These are phyloP conservation scores for Amanita brunnescens DNA, from an alignment of 768 basidiomycete species.

Conservation along the genomic window DNA sequence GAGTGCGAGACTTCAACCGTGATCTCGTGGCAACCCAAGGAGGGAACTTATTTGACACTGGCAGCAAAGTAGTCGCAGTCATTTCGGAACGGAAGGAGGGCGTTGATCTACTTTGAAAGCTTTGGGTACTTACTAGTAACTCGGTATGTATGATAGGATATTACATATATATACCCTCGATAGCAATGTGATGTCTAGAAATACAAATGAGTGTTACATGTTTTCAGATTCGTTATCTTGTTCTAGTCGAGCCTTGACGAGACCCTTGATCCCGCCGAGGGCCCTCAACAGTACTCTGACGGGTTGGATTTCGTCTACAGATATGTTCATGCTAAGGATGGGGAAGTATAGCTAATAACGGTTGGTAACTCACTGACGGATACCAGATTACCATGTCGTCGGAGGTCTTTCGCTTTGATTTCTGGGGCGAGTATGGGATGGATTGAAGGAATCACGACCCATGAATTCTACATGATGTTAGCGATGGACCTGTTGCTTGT, in stretches of 20 bases:
- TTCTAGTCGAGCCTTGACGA: constrained; percentile 32
- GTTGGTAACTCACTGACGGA: constrained; percentile 47
- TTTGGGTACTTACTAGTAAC: too few species aligned
- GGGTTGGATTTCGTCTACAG: constrained; percentile 60
- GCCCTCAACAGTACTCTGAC: constrained; percentile 64
- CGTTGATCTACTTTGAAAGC: constrained; percentile 15
- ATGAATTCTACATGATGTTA: constrained; percentile 49
- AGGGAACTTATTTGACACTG: constrained; percentile 29
- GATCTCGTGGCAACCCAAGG: constrained; percentile 30
- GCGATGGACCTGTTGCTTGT: neutral
- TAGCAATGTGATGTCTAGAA: neutral
- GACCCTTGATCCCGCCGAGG: constrained; percentile 53
- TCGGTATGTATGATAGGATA: neutral
- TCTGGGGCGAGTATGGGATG: constrained; percentile 45
- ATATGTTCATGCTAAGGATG: neutral
- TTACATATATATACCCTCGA: neutral
- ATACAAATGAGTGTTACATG: neutral
- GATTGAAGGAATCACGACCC: constrained; percentile 56
- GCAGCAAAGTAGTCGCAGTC: constrained; percentile 31
- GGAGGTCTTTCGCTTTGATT: constrained; percentile 34
- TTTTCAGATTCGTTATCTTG: constrained; percentile 4
- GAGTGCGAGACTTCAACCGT: constrained; percentile 22
- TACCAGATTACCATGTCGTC: constrained; percentile 57
- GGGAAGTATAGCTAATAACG: neutral
- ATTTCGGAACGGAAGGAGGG: constrained; percentile 22